Evolutionary conservation across 2,329 filamentous ascomycete genomes (phyloP).

Genomic region (Xylariaceae sp.): DNA sequence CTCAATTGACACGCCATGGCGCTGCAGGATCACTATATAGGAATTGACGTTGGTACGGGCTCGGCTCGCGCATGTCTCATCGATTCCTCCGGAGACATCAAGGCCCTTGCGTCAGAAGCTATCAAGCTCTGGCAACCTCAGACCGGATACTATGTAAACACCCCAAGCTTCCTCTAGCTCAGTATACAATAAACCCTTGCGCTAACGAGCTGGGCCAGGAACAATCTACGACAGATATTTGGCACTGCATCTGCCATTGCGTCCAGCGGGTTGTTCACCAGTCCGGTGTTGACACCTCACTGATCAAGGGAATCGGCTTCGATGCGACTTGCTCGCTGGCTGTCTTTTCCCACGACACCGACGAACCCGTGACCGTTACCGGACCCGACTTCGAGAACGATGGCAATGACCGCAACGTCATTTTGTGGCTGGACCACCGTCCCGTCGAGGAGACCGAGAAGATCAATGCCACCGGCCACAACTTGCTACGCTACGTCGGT

Average conservation of each 20-base stretch:
- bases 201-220: conserved; percentile 59
- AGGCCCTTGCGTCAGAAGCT: conserved; percentile 73
- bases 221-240: conserved; percentile 98
- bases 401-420: conserved; percentile 89
- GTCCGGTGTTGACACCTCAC: conserved; percentile 76
- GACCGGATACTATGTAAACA: conserved; percentile 73
- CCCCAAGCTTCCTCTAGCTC: background rate
- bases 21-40: conserved; percentile 69
- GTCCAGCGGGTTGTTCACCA: conserved; percentile 84
- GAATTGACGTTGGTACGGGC: conserved; percentile 95
- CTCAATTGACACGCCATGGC: conserved; percentile 34
- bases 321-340: conserved; percentile 98
- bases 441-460: conserved; percentile 88
- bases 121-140: conserved; percentile 84
- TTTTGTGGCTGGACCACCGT: conserved; percentile 96
- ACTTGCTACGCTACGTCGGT: conserved; percentile 92
- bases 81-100: conserved; percentile 88
- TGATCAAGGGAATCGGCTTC: conserved; percentile 91
- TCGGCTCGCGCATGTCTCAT: conserved; percentile 96
- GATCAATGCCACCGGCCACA: conserved; percentile 93
- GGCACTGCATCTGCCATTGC: conserved; percentile 90
- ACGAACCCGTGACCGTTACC: conserved; percentile 90
- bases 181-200: background rate
- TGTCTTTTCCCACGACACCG: conserved; percentile 87
- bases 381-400: conserved; percentile 83